Conservation (phyloP, 768 basidiomycete genomes). For the Amylocystis lapponica region DNA sequence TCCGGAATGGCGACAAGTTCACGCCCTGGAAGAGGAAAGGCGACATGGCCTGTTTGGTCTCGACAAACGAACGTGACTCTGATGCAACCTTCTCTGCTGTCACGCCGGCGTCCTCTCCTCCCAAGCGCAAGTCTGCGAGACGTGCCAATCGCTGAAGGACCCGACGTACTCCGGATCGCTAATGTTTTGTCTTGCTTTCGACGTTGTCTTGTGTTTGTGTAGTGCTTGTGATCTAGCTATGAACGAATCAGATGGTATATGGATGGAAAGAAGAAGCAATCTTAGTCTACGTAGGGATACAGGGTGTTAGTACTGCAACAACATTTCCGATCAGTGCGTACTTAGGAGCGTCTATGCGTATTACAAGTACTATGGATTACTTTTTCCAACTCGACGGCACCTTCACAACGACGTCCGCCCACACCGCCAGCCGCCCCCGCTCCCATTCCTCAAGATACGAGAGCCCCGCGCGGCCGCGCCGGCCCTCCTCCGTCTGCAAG, state of each 20-base stretch:
- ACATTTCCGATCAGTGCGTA: not conserved
- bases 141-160: slow-evolving; percentile 3
- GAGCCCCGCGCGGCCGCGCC: slow-evolving; percentile 55
- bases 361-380: slow-evolving; percentile 1
- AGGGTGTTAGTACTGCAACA: not conserved
- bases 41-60: not conserved
- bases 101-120: not conserved
- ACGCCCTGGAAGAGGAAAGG: slow-evolving; percentile 46
- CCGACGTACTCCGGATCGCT: too few relatives aligned
- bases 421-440: slow-evolving; percentile 57
- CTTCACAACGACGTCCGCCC: slow-evolving; percentile 61
- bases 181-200: too few relatives aligned
- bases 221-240: too few relatives aligned
- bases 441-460: slow-evolving; percentile 79
- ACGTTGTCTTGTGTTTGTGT: too few relatives aligned
- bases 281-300: not conserved
- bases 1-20: slow-evolving; percentile 30
- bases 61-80: not conserved
- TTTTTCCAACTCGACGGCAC: slow-evolving; percentile 77
- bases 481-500: slow-evolving; percentile 62
- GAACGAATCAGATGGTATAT: too few relatives aligned
- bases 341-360: not conserved
- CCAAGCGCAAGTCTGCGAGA: slow-evolving; percentile 8
- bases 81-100: not conserved
- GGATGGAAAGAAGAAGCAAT: too few relatives aligned